Conservation (phyloP, 1,284 basidiomycete genomes). For the Coniferiporia weirii region DNA sequence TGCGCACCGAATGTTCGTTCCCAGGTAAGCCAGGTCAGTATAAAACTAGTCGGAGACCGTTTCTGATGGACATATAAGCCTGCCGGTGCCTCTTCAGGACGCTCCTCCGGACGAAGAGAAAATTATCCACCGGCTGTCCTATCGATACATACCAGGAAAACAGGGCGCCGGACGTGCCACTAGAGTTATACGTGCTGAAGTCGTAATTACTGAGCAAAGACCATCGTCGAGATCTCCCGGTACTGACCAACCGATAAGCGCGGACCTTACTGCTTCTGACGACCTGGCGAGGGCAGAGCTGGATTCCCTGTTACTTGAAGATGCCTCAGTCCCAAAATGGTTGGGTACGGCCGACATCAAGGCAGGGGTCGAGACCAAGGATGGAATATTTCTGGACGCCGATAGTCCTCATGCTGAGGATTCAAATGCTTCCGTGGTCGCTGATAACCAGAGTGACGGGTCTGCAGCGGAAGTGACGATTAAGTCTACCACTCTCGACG, state of each 20-base stretch:
- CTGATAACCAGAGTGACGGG: too few relatives aligned
- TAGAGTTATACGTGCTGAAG: constrained; percentile 34
- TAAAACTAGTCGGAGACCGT: constrained; percentile 4
- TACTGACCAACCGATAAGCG: neutral
- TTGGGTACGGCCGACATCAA: too few relatives aligned
- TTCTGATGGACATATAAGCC: constrained; percentile 30
- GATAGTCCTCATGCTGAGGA: too few relatives aligned
- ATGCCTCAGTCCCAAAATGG: neutral
- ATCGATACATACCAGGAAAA: constrained; percentile 33
- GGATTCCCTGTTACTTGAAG: constrained; percentile 4
- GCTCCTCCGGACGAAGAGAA: constrained; percentile 33
- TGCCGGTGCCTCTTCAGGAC: constrained; percentile 39
- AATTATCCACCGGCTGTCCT: constrained; percentile 51
- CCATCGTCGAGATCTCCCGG: neutral
- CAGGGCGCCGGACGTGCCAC: neutral
- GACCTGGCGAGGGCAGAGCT: neutral
- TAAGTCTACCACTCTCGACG: too few relatives aligned
- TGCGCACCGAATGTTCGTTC: constrained; percentile 41
- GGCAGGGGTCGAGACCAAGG: too few relatives aligned
- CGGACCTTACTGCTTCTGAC: neutral
- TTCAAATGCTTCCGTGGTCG: too few relatives aligned
- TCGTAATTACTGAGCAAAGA: constrained; percentile 24
- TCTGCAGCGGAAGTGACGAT: too few relatives aligned
- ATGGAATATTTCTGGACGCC: too few relatives aligned
- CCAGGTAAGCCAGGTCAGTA: constrained; percentile 39